Base-by-base conservation (phyloP, 805 yeast genomes). In the Maudiozyma barnettii region DNA sequence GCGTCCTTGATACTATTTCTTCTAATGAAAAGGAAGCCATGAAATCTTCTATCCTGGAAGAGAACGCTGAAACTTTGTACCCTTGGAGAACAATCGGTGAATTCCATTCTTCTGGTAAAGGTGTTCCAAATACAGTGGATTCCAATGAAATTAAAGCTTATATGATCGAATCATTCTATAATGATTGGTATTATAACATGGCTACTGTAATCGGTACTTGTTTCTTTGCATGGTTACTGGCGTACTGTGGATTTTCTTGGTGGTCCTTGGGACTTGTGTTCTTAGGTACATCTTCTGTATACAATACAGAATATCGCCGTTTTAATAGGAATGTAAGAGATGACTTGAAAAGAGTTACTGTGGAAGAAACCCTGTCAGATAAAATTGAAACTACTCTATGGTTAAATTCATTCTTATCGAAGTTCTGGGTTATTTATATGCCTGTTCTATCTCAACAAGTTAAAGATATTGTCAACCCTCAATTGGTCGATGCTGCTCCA, bases 361-460 rank as follows among this genome's bases (percentile, higher is more conserved):
- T 87, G n/a, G 69, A 72, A 43, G 84, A 82, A 60, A 71, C 79
- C 37, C 67, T 85, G 51, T 85, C 80, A 49, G 73, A 76, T 43
- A 76, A 74, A 55, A 61, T 74, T 46, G 95, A 85, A 66, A 80
- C 90, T 8, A 83, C 85, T 78, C 78, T 81, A 50, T 85, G 95
- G 95, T 63, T 85, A 57, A 85, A 85, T 58, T 76, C 81, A 21
- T 84, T 85, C 58, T 65, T 85, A 61, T 81, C 81, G 40, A 85
- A 85, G 65, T 84, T 85, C 59, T 85, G 95, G 95, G 85, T 84
- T 48, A 83, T 85, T 51, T 85, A 85, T 58, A 85, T 85, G 95
- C 91, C 93, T 30, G 88, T 85, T 0, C 69, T 85, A 44, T 81
- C 89, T 6, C 87, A 83, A 54, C 80, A 78, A 66, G 95, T 85